Evolutionary conservation across 768 basidiomycete species (phyloP).

Genomic region (Ephemerocybe angulata): DNA sequence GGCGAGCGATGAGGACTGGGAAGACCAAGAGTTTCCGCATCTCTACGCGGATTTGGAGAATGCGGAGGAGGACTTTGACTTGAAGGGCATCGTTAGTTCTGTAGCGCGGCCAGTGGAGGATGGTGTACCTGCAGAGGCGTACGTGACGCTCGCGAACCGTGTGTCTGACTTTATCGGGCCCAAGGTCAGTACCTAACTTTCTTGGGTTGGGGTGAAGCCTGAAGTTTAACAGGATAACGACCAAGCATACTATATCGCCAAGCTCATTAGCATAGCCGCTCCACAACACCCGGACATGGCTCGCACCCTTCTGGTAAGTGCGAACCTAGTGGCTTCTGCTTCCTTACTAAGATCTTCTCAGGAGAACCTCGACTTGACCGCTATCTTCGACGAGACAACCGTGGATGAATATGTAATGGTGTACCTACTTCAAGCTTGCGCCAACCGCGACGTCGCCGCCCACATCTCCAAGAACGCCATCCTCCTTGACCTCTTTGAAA

Average conservation of each 20-base stretch:
- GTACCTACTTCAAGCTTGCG: slow-evolving; percentile 58
- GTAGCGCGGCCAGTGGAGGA: slow-evolving; percentile 59
- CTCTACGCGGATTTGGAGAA: slow-evolving; percentile 58
- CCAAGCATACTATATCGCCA: slow-evolving; percentile 59
- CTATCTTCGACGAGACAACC: slow-evolving; percentile 50
- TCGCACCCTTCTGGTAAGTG: slow-evolving; percentile 37
- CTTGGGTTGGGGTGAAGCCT: neutral
- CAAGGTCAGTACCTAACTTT: slow-evolving; percentile 42
- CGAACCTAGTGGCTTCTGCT: neutral
- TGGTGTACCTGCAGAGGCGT: slow-evolving; percentile 44
- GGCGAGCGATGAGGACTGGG: slow-evolving; percentile 77
- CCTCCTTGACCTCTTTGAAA: slow-evolving; percentile 40
- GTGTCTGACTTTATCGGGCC: slow-evolving; percentile 53
- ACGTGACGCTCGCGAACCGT: slow-evolving; percentile 53
- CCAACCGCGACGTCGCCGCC: slow-evolving; percentile 62
- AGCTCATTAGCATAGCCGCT: slow-evolving; percentile 59
- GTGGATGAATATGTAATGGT: slow-evolving; percentile 52
- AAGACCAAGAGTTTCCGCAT: slow-evolving; percentile 67
- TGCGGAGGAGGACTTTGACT: slow-evolving; percentile 47
- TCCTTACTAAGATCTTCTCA: slow-evolving; percentile 21
- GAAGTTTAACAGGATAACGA: slow-evolving; percentile 38
- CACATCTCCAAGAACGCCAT: slow-evolving; percentile 39
- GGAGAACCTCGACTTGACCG: slow-evolving; percentile 54
- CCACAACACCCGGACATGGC: slow-evolving; percentile 65
- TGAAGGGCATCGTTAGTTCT: slow-evolving; percentile 53